Conservation (phyloP, 148 eudicot genomes). For the Suaeda aralocaspica region DNA sequence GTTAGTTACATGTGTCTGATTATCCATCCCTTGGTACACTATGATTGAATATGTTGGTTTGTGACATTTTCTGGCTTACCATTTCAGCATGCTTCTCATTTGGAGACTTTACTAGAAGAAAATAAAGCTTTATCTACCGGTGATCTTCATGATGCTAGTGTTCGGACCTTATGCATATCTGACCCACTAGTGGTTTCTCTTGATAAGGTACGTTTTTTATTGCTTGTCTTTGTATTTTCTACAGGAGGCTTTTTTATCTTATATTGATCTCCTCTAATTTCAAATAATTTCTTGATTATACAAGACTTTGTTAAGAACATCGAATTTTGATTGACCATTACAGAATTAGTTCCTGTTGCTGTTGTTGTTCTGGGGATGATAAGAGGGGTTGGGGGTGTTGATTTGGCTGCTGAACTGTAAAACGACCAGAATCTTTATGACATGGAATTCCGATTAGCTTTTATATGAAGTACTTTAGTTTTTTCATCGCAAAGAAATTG, state of each 20-base stretch:
- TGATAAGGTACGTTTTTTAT: constrained; percentile 55
- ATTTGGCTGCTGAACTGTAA: too few species aligned
- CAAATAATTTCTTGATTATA: too few species aligned
- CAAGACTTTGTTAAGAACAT: too few species aligned
- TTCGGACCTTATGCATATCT: constrained; percentile 74
- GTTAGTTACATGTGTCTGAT: constrained; percentile 40
- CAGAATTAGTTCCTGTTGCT: too few species aligned
- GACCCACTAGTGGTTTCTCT: constrained; percentile 50
- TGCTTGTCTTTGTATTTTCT: background rate
- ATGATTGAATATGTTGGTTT: constrained; percentile 6
- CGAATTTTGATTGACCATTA: too few species aligned
- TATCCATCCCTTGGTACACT: constrained; percentile 4
- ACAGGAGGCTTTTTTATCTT: background rate
- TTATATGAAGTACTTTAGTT: too few species aligned
- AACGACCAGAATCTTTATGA: too few species aligned
- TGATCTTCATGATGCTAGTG: constrained; percentile 71
- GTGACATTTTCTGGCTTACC: constrained; percentile 8
- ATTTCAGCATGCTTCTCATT: constrained; percentile 65
- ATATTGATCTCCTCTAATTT: background rate
- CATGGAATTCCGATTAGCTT: too few species aligned
- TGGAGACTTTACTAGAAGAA: constrained; percentile 71
- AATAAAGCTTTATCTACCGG: constrained; percentile 52
- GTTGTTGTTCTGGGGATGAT: too few species aligned
- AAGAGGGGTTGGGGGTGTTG: too few species aligned
- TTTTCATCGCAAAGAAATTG: too few species aligned